Evolutionary conservation across 441 rosid genomes (phyloP), one percentile per base, ranked within the genome.

Genomic region (Croton setiger): DNA sequence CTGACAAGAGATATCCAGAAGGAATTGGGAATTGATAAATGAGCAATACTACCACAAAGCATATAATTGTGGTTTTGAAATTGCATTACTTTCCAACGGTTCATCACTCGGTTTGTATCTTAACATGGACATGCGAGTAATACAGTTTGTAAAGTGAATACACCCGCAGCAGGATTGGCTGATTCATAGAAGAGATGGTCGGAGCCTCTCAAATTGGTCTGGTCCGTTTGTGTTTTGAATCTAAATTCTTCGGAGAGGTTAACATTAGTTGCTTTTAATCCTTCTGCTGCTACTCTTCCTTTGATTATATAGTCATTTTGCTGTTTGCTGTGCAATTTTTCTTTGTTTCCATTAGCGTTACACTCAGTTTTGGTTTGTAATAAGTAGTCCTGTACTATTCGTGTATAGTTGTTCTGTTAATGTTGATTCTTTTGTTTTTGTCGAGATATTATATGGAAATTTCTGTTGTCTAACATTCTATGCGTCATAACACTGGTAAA

Each of bases 1-100:
- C 78, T 95, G 71, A 92, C 99, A 51, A 89, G 90, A 81, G 99
- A 95, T 73, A 92, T 92, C 41, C 79, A 89, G 68, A 89, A 88
- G 79, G 95, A 95, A 81, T 88, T 95, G 62, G 98, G 91, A 76
- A 86, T 88, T 39, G 87, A 60, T 59, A 92, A 86, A 82, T 92
- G 82, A 88, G 65, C 12, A 35, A 4, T 7, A 13, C n/a, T 23
- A 37, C 56, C 10, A 43, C 39, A 36, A 67, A 20, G 33, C 11
- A 21, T 21, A 21, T 41, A 31, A n/a, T 45, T 47, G 8, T 33
- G 41, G n/a, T 45, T 52, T 57, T 59, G 44, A 76, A 73, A 36
- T 64, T 44, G 60, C 61, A 20, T 37, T 61, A 64, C 36, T 17
- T 56, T 55, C 61, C 21, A 59, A 7, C 14, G 1, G 31, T 27